A percentile compares a stretch with the other conserved stretches of the same genome.
These are phyloP conservation scores for Phaseolus coccineus DNA, from an alignment of 331 rosid genomes.

Conservation along the genomic window DNA sequence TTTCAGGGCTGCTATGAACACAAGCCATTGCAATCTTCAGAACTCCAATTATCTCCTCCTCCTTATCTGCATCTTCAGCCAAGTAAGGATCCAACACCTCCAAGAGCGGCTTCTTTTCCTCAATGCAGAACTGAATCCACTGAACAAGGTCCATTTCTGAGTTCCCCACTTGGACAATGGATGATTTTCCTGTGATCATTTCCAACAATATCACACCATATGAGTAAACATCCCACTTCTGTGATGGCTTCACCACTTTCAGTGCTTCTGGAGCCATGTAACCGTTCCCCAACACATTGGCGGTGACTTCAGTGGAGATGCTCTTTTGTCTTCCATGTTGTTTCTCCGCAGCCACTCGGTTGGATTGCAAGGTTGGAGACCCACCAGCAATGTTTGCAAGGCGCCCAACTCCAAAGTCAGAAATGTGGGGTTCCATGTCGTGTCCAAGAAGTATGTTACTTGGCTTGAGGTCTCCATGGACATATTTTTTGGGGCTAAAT, in stretches of 20 bases:
- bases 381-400: slow-evolving; percentile 94
- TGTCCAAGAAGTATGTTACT: slow-evolving; percentile 83
- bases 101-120: slow-evolving; percentile 87
- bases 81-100: slow-evolving; percentile 84
- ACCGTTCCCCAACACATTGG: slow-evolving; percentile 58
- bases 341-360: slow-evolving; percentile 67
- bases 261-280: slow-evolving; percentile 90
- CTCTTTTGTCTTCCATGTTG: slow-evolving; percentile 72
- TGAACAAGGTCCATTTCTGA: slow-evolving; percentile 93
- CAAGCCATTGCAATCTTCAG: slow-evolving; percentile 96
- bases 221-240: slow-evolving; percentile 96
- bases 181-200: slow-evolving; percentile 84
- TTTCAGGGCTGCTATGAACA: slow-evolving; percentile 80
- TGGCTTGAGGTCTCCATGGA: slow-evolving; percentile 92
- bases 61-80: slow-evolving; percentile 70
- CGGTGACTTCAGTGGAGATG: slow-evolving; percentile 58
- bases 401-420: slow-evolving; percentile 94
- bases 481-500: slow-evolving; percentile 94
- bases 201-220: slow-evolving; percentile 91
- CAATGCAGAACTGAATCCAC: slow-evolving; percentile 94
- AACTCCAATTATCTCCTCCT: slow-evolving; percentile 85
- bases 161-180: slow-evolving; percentile 73
- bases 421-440: slow-evolving; percentile 78
- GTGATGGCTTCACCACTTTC: slow-evolving; percentile 92
- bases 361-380: slow-evolving; percentile 85